A percentile compares a stretch with the other conserved stretches of the same genome.
Conservation (phyloP, 495 filamentous ascomycete genomes). For the Durotheca rogersii region DNA sequence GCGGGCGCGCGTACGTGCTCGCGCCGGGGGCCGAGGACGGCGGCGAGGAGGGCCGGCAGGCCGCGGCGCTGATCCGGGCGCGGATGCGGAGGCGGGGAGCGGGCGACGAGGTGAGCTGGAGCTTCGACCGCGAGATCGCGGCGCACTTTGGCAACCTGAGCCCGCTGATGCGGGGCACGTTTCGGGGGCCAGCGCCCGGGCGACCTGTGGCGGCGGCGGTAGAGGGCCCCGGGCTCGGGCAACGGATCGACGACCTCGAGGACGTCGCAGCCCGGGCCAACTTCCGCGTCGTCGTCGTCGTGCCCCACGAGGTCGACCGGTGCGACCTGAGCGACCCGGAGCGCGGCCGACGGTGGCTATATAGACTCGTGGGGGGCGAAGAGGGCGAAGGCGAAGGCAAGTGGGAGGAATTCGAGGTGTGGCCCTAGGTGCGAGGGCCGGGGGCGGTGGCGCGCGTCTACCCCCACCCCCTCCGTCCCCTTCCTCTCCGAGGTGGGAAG, state of each 20-base stretch:
- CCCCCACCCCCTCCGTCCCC: no score
- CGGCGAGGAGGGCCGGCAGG: constrained; percentile 45
- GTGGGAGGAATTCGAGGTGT: constrained; percentile 79
- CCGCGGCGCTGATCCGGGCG: constrained; percentile 49
- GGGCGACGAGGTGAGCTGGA: constrained; percentile 48
- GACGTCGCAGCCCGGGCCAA: constrained; percentile 71
- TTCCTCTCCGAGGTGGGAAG: no score
- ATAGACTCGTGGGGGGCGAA: constrained; percentile 54
- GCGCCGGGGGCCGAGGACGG: constrained; percentile 55
- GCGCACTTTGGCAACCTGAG: constrained; percentile 85
- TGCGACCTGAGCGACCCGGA: constrained; percentile 68
- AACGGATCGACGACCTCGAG: constrained; percentile 66
- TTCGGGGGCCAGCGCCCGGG: constrained; percentile 76
- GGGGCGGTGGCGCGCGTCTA: no score
- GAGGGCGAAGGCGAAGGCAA: constrained; percentile 48
- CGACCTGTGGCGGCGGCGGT: constrained; percentile 50
- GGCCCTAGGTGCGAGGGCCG: constrained; percentile 75
- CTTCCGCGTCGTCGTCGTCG: constrained; percentile 82
- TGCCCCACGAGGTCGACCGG: constrained; percentile 76
- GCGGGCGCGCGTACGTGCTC: constrained; percentile 70
- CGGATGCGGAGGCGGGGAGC: constrained; percentile 43
- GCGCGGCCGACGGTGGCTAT: constrained; percentile 64
- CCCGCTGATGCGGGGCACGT: constrained; percentile 76
- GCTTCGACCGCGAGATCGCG: constrained; percentile 73
- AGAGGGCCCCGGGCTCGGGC: constrained; percentile 57